Evolutionary conservation across 2,329 filamentous ascomycete genomes (phyloP).

Genomic region (Diaporthe nobilis): DNA sequence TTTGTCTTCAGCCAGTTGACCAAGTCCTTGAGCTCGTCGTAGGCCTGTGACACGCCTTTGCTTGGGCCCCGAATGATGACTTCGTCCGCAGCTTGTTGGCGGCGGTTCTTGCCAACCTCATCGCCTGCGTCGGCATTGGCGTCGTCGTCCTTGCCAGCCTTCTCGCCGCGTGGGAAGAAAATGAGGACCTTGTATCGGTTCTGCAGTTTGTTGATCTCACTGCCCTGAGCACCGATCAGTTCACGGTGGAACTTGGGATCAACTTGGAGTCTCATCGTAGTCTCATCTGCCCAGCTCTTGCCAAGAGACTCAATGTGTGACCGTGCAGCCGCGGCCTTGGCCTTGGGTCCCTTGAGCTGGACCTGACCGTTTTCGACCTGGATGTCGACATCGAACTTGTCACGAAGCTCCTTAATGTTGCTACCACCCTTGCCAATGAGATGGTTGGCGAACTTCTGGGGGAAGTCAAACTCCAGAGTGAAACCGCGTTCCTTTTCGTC

Average conservation of each 20-base stretch:
- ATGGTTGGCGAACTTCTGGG: constrained; percentile 93
- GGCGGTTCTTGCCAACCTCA: constrained; percentile 75
- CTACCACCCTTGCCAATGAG: constrained; percentile 78
- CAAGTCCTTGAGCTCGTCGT: constrained; percentile 90
- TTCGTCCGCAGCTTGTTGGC: constrained; percentile 86
- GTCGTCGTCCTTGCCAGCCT: constrained; percentile 78
- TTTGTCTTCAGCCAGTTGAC: constrained; percentile 93
- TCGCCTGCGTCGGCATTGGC: constrained; percentile 78
- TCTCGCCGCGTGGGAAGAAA: constrained; percentile 84
- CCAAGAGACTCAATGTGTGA: constrained; percentile 83
- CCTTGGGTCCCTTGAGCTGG: constrained; percentile 94
- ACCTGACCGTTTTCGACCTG: constrained; percentile 95
- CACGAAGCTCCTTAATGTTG: constrained; percentile 75
- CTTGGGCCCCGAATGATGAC: constrained; percentile 92
- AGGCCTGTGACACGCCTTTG: constrained; percentile 91
- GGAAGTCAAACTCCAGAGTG: constrained; percentile 89
- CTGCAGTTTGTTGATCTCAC: constrained; percentile 92
- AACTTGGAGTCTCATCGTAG: constrained; percentile 88
- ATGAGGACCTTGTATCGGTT: constrained; percentile 94
- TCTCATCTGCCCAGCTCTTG: constrained; percentile 91
- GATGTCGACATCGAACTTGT: constrained; percentile 80
- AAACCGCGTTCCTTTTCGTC: constrained; percentile 96
- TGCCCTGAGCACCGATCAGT: constrained; percentile 89
- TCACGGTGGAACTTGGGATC: constrained; percentile 95
- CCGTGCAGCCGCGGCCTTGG: constrained; percentile 91